Evolutionary conservation across 2,329 filamentous ascomycete genomes (phyloP).

Genomic region (Emmonsia crescens): DNA sequence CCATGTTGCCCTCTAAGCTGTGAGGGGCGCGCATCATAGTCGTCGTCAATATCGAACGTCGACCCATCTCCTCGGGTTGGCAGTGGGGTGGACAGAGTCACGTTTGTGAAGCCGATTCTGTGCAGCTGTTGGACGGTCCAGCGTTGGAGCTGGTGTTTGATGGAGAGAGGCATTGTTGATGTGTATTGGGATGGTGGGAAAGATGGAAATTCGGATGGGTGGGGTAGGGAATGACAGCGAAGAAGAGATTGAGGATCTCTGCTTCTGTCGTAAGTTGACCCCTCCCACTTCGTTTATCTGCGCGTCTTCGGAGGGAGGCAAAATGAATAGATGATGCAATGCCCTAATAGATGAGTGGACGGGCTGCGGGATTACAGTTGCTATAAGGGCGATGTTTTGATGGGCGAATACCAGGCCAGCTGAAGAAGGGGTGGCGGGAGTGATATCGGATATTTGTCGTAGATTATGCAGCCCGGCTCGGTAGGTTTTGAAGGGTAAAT

Average conservation of each 20-base stretch:
- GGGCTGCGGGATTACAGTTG: neutral
- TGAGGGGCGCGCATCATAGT: neutral
- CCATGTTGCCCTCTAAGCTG: neutral
- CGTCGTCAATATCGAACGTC: neutral
- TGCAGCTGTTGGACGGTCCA: slow-evolving; percentile 1
- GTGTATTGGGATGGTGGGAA: neutral
- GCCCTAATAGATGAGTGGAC: neutral
- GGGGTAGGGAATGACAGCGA: neutral
- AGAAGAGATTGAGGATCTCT: neutral
- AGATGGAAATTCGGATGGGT: neutral
- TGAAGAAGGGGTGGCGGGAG: neutral
- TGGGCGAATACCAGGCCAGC: neutral
- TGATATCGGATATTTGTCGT: neutral
- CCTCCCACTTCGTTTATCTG: neutral
- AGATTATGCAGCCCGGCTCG: neutral
- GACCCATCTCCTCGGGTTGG: slow-evolving; percentile 1
- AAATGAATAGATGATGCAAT: neutral
- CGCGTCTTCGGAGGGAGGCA: neutral
- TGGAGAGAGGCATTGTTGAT: neutral
- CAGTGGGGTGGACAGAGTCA: neutral
- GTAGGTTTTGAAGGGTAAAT: neutral
- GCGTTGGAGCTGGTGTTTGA: slow-evolving; percentile 4
- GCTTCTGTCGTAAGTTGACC: neutral
- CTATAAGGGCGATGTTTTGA: neutral
- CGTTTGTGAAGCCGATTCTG: neutral